Evolutionary conservation across 495 filamentous ascomycete genomes (phyloP).

Genomic region (Viridothelium virens): DNA sequence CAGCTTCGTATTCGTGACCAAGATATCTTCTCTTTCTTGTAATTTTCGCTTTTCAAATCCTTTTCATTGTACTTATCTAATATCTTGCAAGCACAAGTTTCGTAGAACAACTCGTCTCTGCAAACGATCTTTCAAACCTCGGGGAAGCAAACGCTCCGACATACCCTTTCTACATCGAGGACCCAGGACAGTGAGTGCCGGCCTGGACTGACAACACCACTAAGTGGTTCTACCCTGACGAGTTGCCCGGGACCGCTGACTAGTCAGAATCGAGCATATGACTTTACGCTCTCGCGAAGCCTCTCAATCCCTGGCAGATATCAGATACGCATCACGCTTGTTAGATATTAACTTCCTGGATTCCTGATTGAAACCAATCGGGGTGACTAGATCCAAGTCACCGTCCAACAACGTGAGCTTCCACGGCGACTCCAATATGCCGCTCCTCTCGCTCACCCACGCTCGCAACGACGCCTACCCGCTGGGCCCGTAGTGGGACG

Average conservation of each 20-base stretch:
- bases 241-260: slow-evolving; percentile 17
- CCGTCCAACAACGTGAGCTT: slow-evolving; percentile 33
- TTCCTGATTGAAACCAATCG: slow-evolving; percentile 53
- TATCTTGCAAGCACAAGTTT: neutral
- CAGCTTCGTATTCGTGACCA: neutral
- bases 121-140: neutral
- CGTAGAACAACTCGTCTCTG: neutral
- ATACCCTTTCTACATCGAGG: neutral
- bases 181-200: neutral
- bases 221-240: neutral
- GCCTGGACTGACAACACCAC: neutral
- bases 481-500: slow-evolving; percentile 21
- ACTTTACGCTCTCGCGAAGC: slow-evolving; percentile 47
- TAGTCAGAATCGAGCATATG: slow-evolving; percentile 42
- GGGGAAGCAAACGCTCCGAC: neutral
- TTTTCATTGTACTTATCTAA: neutral
- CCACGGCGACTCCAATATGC: slow-evolving; percentile 13
- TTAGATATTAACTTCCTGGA: slow-evolving; percentile 36
- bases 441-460: slow-evolving; percentile 16
- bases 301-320: slow-evolving; percentile 42
- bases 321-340: slow-evolving; percentile 38
- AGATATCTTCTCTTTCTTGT: neutral
- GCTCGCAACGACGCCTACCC: slow-evolving; percentile 17
- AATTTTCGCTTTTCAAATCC: neutral
- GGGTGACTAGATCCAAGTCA: slow-evolving; percentile 52